Base-by-base conservation (phyloP, 768 basidiomycete species). In the Pisolithus microcarpus region DNA sequence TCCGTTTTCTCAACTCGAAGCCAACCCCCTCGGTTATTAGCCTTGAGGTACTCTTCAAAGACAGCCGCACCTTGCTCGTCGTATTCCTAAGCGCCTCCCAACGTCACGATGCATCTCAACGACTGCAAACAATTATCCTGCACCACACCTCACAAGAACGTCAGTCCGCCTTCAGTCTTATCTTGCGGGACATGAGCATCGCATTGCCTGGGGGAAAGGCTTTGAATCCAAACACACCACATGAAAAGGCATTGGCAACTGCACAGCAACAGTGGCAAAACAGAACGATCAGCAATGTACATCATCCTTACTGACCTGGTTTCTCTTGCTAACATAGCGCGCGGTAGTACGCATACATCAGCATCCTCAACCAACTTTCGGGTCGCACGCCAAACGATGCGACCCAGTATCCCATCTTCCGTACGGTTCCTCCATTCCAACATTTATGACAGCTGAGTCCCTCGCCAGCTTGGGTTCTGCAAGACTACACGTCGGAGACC, bases 371-470 rank as follows among this genome's bases (percentile, higher is more conserved):
- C 58, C 91, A 95, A 64, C 78, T 90, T 19, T 94, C 93, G 3
- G 92, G 93, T 39, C 79, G 93, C 19, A 96, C 93, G 3, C 91
- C 92, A 1, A 91, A 86, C 61, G 93, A 96, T 70, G 91, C 93
- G 9, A 95, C 94, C 0, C 91, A 94, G 58, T 96, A 93, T 67
- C 93, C 92, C 0, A 81, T 95, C 7, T 93, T 91, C 56, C 89
- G 88, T 90, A 59, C 46, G 86, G 59, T 34, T 42, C 49, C 21
- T 7, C 38, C 10, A 38, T 48, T 18, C 10, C 34, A 5, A 7
- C 1, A 4, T 45, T 15, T 21, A 36, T 21, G 9, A 15, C 7
- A 11, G 8, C 18, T 23, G 49, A 23, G 38, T 8, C 49, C n/a
- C 6, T 10, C 26, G 39, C 31, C 42, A 91, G 87, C 94, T 11